Conservation (phyloP, 306 rosid genomes). For the Trichosanthes cucumerina region DNA sequence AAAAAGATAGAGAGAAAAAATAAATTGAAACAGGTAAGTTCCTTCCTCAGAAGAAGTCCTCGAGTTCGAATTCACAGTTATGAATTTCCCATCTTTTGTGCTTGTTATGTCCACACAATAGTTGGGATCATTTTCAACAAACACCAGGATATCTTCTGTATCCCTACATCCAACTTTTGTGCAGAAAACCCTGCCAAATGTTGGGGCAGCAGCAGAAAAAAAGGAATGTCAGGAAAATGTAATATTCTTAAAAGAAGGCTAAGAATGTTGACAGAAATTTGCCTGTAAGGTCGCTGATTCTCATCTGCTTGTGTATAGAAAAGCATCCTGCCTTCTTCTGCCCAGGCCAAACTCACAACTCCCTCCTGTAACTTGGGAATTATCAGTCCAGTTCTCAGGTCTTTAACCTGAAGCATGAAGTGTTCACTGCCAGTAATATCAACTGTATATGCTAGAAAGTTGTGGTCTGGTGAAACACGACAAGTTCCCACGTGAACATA, state of each 20-base stretch:
- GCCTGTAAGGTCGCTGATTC: slow-evolving; percentile 88
- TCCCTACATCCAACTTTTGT: slow-evolving; percentile 37
- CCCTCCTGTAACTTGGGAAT: slow-evolving; percentile 39
- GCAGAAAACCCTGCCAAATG: slow-evolving; percentile 60
- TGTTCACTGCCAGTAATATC: slow-evolving; percentile 65
- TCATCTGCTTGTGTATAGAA: slow-evolving; percentile 74
- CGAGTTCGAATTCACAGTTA: slow-evolving; percentile 97
- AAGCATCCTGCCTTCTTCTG: slow-evolving; percentile 48
- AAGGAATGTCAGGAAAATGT: slow-evolving; percentile 2
- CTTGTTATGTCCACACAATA: slow-evolving; percentile 89
- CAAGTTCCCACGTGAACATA: slow-evolving; percentile 91
- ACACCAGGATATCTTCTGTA: slow-evolving; percentile 35
- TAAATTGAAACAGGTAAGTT: slow-evolving; percentile 25
- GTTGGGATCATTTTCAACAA: slow-evolving; percentile 64
- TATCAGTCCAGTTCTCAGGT: slow-evolving; percentile 50
- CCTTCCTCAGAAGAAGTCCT: slow-evolving; percentile 99
- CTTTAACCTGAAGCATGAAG: slow-evolving; percentile 71
- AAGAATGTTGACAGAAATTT: slow-evolving; percentile 16
- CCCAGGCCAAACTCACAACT: slow-evolving; percentile 90
- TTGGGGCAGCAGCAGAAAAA: background rate
- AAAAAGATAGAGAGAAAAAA: slow-evolving; percentile 4
- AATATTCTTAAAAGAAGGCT: background rate
- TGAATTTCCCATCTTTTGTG: slow-evolving; percentile 94
- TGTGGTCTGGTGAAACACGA: slow-evolving; percentile 77
- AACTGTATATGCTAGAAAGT: slow-evolving; percentile 71